phyloP scores from a whole-genome alignment of 768 basidiomycete species.

The Glaciozyma martinii region DNA sequence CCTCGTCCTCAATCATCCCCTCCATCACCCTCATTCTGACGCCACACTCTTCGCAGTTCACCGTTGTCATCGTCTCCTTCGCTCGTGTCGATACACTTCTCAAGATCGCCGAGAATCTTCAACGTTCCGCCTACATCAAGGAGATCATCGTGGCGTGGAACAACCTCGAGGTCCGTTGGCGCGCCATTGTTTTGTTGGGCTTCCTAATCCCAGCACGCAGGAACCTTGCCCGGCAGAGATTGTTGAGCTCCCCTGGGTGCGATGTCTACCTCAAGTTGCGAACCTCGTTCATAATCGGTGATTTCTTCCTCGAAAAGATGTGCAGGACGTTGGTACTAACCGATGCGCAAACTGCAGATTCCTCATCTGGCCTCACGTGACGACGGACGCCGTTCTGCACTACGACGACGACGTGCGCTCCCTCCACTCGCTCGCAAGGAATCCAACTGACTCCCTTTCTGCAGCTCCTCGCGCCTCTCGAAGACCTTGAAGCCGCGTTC shows the following conservation, averaged over 20 bases:
- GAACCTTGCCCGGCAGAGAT: neutral
- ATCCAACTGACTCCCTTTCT: too few species aligned
- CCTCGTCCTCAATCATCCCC: neutral
- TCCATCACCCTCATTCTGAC: neutral
- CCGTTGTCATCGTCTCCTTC: conserved; percentile 7
- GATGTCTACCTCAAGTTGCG: neutral
- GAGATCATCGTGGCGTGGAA: conserved; percentile 9
- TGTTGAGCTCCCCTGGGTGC: neutral
- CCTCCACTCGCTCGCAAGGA: too few species aligned
- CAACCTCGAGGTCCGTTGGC: neutral
- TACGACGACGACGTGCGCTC: conserved; percentile 3
- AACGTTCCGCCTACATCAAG: neutral
- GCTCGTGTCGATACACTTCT: neutral
- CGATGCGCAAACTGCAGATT: neutral
- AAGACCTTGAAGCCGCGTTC: conserved; percentile 7
- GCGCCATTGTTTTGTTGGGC: neutral
- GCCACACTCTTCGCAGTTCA: neutral
- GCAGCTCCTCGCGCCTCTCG: neutral
- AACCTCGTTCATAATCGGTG: conserved; percentile 7
- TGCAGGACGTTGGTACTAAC: too few species aligned
- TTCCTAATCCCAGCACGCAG: neutral
- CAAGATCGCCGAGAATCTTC: conserved; percentile 4
- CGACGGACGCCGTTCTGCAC: conserved; percentile 6
- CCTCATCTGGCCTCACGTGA: conserved; percentile 5
- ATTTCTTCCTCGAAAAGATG: neutral